Conservation (phyloP, 2,329 filamentous ascomycete species). For the Pestalotiopsis sp. region DNA sequence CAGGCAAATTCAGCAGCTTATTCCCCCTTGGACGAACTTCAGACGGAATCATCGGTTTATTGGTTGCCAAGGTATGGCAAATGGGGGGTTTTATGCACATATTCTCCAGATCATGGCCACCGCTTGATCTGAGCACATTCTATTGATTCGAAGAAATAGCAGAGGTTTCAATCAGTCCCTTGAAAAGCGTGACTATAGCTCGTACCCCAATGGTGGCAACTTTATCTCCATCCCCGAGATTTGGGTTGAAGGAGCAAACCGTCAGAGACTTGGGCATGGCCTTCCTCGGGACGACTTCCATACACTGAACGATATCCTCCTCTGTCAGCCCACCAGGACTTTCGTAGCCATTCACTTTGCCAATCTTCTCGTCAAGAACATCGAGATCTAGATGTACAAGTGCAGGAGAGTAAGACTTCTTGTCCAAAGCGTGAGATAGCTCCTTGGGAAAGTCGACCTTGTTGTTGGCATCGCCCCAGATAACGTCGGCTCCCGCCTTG, state of each 20-base stretch:
- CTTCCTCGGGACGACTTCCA: neutral
- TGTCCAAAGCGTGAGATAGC: neutral
- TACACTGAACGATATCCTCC: neutral
- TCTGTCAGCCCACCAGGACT: neutral
- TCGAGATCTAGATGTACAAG: neutral
- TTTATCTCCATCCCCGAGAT: neutral
- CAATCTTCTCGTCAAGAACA: neutral
- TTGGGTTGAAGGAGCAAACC: neutral
- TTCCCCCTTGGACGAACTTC: no score
- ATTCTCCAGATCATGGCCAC: no score
- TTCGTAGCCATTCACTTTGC: neutral
- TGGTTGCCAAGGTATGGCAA: no score
- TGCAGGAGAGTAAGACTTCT: neutral
- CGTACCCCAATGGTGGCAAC: neutral
- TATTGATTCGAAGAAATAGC: neutral
- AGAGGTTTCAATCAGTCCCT: neutral
- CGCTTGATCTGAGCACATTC: no score
- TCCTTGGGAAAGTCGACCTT: neutral
- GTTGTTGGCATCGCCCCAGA: neutral
- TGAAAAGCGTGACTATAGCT: neutral
- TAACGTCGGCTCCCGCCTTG: neutral
- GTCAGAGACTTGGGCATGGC: neutral
- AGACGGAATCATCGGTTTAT: no score
- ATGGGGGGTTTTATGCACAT: no score
- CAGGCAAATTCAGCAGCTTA: no score